These are phyloP conservation scores for Suhomyces pyralidae DNA, from an alignment of 805 yeast species.

Conservation along the genomic window DNA sequence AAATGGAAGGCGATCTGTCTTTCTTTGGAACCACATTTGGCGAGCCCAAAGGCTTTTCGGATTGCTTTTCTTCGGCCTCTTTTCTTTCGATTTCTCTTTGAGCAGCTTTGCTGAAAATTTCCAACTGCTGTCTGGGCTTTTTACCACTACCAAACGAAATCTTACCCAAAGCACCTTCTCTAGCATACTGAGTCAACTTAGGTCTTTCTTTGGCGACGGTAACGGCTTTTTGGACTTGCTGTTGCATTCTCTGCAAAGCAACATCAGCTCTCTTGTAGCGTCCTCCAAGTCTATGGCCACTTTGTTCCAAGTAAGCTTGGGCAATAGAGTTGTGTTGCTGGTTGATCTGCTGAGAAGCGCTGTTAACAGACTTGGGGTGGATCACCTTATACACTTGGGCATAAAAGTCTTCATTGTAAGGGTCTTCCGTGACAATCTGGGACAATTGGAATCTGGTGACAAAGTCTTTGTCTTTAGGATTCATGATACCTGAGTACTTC, in stretches of 20 bases:
- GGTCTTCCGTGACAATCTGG: constrained; percentile 95
- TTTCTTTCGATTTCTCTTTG: constrained; percentile 43
- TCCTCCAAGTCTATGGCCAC: constrained; percentile 88
- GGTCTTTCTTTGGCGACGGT: constrained; percentile 90
- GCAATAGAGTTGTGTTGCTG: constrained; percentile 79
- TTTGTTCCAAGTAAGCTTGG: constrained; percentile 84
- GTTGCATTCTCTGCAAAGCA: constrained; percentile 96
- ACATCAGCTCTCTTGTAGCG: constrained; percentile 80
- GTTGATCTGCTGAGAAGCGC: constrained; percentile 49
- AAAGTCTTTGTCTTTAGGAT: constrained; percentile 93
- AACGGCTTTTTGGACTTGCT: constrained; percentile 94
- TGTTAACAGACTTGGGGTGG: constrained; percentile 51
- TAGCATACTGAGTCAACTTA: constrained; percentile 58
- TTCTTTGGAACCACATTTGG: constrained; percentile 15
- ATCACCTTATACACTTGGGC: constrained; percentile 80
- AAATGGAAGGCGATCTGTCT: constrained; percentile 27
- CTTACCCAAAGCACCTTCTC: constrained; percentile 88
- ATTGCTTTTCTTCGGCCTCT: constrained; percentile 19
- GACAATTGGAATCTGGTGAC: constrained; percentile 92
- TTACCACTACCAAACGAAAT: constrained; percentile 75
- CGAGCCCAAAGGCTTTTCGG: constrained; percentile 12
- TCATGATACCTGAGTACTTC: constrained; percentile 90
- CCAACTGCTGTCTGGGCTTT: constrained; percentile 84
- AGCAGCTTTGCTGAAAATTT: constrained; percentile 52
- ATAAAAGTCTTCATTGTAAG: constrained; percentile 94